A percentile compares a stretch with the other conserved stretches of the same genome.
Evolutionary conservation across 169 alveolate species (phyloP).

Genomic region (Plasmodium gonderi): DNA sequence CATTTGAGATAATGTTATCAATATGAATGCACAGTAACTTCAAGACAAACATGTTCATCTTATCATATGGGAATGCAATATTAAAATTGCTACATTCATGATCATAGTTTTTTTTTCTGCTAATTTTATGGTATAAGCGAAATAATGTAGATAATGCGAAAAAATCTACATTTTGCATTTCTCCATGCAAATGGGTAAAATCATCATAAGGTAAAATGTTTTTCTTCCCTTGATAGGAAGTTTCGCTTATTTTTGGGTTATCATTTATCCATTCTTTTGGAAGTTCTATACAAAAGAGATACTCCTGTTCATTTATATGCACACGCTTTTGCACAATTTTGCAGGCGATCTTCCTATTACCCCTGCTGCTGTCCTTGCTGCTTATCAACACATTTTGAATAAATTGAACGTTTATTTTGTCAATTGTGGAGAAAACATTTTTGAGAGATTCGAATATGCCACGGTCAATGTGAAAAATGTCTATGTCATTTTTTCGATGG

Average conservation of each 20-base stretch:
- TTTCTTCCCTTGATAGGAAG: neutral
- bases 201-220: neutral
- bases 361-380: neutral
- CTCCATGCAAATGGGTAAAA: neutral
- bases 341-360: neutral
- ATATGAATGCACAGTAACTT: slow-evolving; percentile 20
- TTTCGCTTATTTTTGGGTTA: neutral
- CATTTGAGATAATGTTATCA: neutral
- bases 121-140: slow-evolving; percentile 7
- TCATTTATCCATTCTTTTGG: neutral
- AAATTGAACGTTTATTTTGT: slow-evolving; percentile 12
- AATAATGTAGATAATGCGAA: slow-evolving; percentile 12
- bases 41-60: slow-evolving; percentile 13
- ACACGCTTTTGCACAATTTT: slow-evolving; percentile 12
- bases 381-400: neutral
- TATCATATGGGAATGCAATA: neutral
- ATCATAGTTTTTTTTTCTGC: neutral
- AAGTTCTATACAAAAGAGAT: slow-evolving; percentile 3
- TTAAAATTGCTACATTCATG: neutral
- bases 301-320: slow-evolving; percentile 7
- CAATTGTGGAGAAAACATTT: slow-evolving; percentile 11
- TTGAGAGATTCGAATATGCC: slow-evolving; percentile 4
- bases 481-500: neutral
- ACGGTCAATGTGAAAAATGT: slow-evolving; percentile 1
- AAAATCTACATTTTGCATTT: slow-evolving; percentile 23